Base-by-base conservation (phyloP, 2,329 filamentous ascomycete genomes). In the Verticillium dahliae region DNA sequence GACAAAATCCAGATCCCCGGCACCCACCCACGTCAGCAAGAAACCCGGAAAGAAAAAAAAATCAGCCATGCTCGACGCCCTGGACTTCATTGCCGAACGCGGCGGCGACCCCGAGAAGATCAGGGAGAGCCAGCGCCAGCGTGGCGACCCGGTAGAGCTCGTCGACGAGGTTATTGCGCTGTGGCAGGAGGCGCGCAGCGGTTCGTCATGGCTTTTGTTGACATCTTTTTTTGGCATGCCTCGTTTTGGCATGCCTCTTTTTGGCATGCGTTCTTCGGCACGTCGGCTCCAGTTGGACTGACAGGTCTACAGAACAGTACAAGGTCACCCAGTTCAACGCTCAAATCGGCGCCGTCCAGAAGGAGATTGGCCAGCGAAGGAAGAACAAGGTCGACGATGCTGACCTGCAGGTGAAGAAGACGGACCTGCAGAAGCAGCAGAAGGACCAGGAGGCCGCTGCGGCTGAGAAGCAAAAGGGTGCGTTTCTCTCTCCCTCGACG, bases 71-170 rank as follows among this genome's bases (percentile, higher is more conserved):
- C 82, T 92, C 68, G 90, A 93, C 79, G 82, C 92, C 61, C 82
- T 85, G 68, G 90, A 93, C 73, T 92, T 94, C 73, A 89, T 94
- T 71, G 78, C 85, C 73, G 92, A 97, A 76, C 90, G 92, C 69
- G 95, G 94, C 67, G 95, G 95, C 69, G 87, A 98, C 78, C 91
- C 92, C 15, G 90, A 96, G 73, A 89, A 88, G 79, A 95, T 99
- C 76, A 90, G 90, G 75, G 92, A 97, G 76, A 95, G 90, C 66
- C 95, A 99, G 78, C 86, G 90, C 69, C 88, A 87, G 72, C 88
- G 95, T 69, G 85, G 87, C 80, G 93, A 91, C 57, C 83, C 88
- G 14, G 90, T 92, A 71, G 90, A 92, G 72, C 81, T 89, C 57
- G 94, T 99, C 33, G 94, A 99, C 79, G 90, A 96, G 78, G 87